Percentiles rank a stretch among this genome's conserved stretches.
phyloP scores from a whole-genome alignment of 2,329 filamentous ascomycete genomes.

The Trichophyton mentagrophytes region DNA sequence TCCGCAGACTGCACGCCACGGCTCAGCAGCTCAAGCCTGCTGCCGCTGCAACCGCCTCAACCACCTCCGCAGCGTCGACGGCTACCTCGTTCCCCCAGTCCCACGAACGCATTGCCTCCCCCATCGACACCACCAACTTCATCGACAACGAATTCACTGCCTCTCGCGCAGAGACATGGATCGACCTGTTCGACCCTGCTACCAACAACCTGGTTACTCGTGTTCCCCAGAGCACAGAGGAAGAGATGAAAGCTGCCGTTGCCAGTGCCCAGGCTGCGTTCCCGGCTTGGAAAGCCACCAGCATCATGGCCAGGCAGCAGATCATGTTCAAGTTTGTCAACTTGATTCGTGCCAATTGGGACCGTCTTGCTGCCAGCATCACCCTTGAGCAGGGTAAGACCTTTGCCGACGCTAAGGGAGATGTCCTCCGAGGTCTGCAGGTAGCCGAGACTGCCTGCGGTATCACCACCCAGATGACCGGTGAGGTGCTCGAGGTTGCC shows the following conservation, averaged over 20 bases:
- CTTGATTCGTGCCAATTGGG: conserved; percentile 53
- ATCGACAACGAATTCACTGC: conserved; percentile 50
- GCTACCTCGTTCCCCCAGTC: conserved; percentile 38
- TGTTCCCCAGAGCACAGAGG: conserved; percentile 53
- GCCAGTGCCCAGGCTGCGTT: conserved; percentile 52
- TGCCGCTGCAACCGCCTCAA: conserved; percentile 11
- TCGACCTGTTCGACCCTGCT: conserved; percentile 51
- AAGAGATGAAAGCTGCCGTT: conserved; percentile 49
- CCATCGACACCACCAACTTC: conserved; percentile 47
- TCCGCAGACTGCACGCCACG: conserved; percentile 36
- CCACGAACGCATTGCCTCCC: conserved; percentile 40
- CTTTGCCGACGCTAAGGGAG: conserved; percentile 53
- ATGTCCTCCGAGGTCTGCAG: conserved; percentile 53
- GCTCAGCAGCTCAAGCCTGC: conserved; percentile 36
- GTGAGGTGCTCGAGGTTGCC: conserved; percentile 55
- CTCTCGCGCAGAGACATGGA: conserved; percentile 48
- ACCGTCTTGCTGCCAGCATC: conserved; percentile 51
- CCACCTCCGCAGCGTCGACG: conserved; percentile 30
- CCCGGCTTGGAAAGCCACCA: conserved; percentile 47
- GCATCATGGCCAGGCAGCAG: conserved; percentile 48
- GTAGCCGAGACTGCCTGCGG: conserved; percentile 56
- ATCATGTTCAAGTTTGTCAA: conserved; percentile 55
- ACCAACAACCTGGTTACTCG: conserved; percentile 55
- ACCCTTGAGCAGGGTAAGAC: conserved; percentile 58
- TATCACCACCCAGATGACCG: conserved; percentile 52